Evolutionary conservation across 352 stramenopile genomes (phyloP).

Genomic region (Phytopythium mirpurense): DNA sequence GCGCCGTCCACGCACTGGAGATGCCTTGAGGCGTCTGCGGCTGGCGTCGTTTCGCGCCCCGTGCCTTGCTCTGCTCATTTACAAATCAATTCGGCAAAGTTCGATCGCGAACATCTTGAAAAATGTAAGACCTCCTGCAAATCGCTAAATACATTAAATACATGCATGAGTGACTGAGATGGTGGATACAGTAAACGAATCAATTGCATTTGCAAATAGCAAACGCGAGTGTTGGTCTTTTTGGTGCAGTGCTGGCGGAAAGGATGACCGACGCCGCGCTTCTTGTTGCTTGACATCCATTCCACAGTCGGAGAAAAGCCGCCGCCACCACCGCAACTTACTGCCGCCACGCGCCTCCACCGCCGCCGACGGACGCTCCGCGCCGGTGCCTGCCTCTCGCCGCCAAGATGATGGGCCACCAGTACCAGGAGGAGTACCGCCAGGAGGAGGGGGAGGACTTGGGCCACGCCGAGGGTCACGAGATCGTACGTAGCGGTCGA

Average conservation of each 20-base stretch:
- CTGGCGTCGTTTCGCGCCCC: constrained; percentile 1
- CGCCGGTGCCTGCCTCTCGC: too few species aligned
- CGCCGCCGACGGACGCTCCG: background rate
- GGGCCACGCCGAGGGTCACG: constrained; percentile 31
- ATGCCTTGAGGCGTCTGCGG: too few species aligned
- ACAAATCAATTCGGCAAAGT: background rate
- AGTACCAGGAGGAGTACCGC: constrained; percentile 41
- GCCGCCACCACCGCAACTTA: too few species aligned
- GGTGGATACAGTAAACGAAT: too few species aligned
- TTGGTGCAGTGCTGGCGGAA: constrained; percentile 8
- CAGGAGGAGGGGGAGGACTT: constrained; percentile 36
- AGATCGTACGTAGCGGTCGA: constrained; percentile 20
- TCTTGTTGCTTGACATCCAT: background rate
- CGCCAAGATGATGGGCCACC: constrained; percentile 19
- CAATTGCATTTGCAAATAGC: background rate
- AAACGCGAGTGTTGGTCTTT: background rate
- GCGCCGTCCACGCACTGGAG: too few species aligned
- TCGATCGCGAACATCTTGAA: background rate
- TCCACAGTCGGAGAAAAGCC: background rate
- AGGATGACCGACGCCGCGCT: constrained; percentile 4
- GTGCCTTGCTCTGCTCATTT: too few species aligned
- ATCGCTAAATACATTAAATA: background rate
- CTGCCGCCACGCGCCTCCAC: too few species aligned
- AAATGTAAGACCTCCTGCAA: constrained; percentile 1
- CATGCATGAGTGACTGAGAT: too few species aligned